Conservation (phyloP, 352 stramenopile species). For the Phytophthora nicotianae region DNA sequence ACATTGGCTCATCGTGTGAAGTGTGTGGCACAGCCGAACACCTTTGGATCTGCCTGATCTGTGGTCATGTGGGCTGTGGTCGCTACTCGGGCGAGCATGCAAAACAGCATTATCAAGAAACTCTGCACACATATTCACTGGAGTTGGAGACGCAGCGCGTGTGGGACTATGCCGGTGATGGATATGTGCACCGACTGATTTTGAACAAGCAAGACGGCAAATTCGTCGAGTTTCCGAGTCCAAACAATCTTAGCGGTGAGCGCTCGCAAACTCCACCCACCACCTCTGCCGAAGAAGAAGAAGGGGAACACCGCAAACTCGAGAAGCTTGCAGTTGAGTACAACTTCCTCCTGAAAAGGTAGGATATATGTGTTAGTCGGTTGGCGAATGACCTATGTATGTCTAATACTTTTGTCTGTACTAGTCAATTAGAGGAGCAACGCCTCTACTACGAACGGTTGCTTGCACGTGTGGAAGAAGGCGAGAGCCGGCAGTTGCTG, state of each 20-base stretch:
- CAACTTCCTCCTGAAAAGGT: conserved; percentile 96
- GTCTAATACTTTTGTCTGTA: conserved; percentile 3
- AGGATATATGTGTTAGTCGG: conserved; percentile 1
- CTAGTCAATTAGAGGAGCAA: conserved; percentile 95
- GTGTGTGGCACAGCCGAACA: conserved; percentile 94
- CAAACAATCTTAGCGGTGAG: conserved; percentile 71
- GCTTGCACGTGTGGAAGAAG: conserved; percentile 66
- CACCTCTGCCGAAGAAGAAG: conserved; percentile 86
- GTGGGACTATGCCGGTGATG: conserved; percentile 95
- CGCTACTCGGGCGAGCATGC: conserved; percentile 95
- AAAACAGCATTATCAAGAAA: conserved; percentile 94
- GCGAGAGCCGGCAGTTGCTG: conserved; percentile 55
- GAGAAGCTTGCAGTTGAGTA: conserved; percentile 96
- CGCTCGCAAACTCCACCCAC: conserved; percentile 68
- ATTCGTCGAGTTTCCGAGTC: conserved; percentile 95
- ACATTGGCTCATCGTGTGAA: conserved; percentile 93
- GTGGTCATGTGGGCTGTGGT: conserved; percentile 95
- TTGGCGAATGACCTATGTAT: background rate
- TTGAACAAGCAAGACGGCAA: conserved; percentile 94
- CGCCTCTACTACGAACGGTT: conserved; percentile 92
- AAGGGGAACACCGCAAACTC: conserved; percentile 94
- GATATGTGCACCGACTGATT: conserved; percentile 88
- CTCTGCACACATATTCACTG: conserved; percentile 94
- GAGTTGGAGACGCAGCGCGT: conserved; percentile 95
- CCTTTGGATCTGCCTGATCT: conserved; percentile 97